phyloP scores from a whole-genome alignment of 2,329 filamentous ascomycete genomes.

The Fusarium succisae region DNA sequence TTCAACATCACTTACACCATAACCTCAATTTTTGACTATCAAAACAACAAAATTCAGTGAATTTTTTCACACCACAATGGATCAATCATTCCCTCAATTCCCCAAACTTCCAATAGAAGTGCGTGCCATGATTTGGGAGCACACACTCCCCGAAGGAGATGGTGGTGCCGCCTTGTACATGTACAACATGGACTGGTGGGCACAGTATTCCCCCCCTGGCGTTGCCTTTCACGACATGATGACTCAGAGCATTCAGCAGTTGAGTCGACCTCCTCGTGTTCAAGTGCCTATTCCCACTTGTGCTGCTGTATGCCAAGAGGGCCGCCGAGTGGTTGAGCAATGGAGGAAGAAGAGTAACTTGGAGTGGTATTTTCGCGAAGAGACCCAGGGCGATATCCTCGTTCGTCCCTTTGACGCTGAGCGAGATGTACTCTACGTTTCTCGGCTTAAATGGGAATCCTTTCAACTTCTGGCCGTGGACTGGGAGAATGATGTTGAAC shows the following conservation, averaged over 20 bases:
- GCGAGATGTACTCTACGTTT: conserved; percentile 34
- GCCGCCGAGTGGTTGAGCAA: conserved; percentile 20
- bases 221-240: not conserved
- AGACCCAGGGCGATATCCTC: conserved; percentile 19
- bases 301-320: conserved; percentile 35
- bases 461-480: conserved; percentile 13
- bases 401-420: conserved; percentile 22
- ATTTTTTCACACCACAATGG: not conserved
- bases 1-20: not conserved
- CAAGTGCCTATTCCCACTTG: conserved; percentile 25
- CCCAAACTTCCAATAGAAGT: conserved; percentile 38
- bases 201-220: conserved; percentile 4
- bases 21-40: no score
- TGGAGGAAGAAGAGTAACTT: conserved; percentile 24
- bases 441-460: conserved; percentile 23
- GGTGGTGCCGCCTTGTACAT: conserved; percentile 28
- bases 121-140: conserved; percentile 39
- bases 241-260: not conserved
- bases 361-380: conserved; percentile 4
- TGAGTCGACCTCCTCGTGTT: conserved; percentile 4
- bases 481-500: not conserved
- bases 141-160: conserved; percentile 11
- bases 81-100: conserved; percentile 34
- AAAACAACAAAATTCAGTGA: not conserved
- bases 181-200: conserved; percentile 27